These are phyloP conservation scores for Jaltomata sinuosa DNA, from an alignment of 257 asterid species.

Conservation along the genomic window DNA sequence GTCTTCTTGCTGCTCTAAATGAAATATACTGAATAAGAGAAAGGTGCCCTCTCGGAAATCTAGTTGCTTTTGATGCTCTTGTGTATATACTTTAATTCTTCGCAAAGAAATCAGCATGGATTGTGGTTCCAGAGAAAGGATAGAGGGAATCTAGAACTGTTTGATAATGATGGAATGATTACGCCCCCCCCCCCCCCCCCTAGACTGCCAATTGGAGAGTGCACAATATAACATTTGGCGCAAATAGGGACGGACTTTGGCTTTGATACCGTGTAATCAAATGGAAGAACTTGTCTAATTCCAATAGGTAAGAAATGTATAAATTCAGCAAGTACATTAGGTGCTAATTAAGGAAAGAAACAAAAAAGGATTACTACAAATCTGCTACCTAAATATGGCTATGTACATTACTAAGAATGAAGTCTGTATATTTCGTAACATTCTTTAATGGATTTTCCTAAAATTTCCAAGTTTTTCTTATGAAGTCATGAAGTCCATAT, in stretches of 20 bases:
- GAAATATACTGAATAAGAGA: neutral
- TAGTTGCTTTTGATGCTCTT: neutral
- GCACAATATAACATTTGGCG: neutral
- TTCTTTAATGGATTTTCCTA: neutral
- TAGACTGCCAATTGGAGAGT: neutral
- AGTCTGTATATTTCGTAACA: neutral
- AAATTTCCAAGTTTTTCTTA: neutral
- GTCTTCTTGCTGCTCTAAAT: neutral
- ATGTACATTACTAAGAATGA: neutral
- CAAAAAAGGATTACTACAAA: neutral
- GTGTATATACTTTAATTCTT: neutral
- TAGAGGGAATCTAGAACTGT: neutral
- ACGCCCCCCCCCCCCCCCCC: rapidly evolving
- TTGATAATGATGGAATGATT: neutral
- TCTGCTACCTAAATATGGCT: neutral
- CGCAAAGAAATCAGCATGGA: neutral
- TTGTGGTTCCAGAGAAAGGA: neutral
- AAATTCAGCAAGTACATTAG: neutral
- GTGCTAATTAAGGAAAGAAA: neutral
- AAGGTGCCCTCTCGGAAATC: neutral
- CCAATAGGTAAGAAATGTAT: neutral
- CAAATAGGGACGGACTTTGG: neutral
- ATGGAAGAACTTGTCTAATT: neutral
- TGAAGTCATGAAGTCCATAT: neutral
- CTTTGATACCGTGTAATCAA: neutral